Conservation (phyloP, 768 basidiomycete species). For the Boletus eberwhitei region DNA sequence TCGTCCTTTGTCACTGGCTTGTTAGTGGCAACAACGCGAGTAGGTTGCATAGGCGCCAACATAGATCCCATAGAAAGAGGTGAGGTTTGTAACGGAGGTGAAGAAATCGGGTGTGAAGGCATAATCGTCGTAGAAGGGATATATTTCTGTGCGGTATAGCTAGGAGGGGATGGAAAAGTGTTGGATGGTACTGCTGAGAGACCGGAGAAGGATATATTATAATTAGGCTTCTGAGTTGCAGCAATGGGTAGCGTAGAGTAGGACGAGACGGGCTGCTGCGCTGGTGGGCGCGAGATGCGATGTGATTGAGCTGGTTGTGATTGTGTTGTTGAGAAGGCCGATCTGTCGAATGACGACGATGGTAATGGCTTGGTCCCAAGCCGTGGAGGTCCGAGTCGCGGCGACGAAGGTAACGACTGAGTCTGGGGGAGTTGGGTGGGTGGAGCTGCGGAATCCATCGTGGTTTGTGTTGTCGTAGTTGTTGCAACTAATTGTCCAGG, state of each 20-base stretch:
- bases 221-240: constrained; percentile 48
- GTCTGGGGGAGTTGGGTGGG: constrained; percentile 17
- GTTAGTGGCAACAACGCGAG: constrained; percentile 37
- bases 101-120: constrained; percentile 24
- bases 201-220: constrained; percentile 47
- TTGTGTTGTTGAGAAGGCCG: constrained; percentile 26
- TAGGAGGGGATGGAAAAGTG: constrained; percentile 9
- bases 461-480: constrained; percentile 11
- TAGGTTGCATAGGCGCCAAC: constrained; percentile 56
- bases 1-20: constrained; percentile 60
- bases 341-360: constrained; percentile 34
- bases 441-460: constrained; percentile 2
- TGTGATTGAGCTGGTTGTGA: constrained; percentile 21
- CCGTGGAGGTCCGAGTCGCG: constrained; percentile 36
- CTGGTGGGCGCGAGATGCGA: constrained; percentile 19
- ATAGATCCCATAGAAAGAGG: constrained; percentile 46
- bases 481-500: constrained; percentile 14
- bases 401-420: constrained; percentile 40
- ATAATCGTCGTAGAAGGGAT: constrained; percentile 16
- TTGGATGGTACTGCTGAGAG: constrained; percentile 21
- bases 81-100: constrained; percentile 31
- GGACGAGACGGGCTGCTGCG: constrained; percentile 19
- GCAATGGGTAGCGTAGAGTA: constrained; percentile 5
- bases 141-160: constrained; percentile 15
- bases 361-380: constrained; percentile 38